Evolutionary conservation across 768 basidiomycete species (phyloP).

Genomic region (Imleria badia): DNA sequence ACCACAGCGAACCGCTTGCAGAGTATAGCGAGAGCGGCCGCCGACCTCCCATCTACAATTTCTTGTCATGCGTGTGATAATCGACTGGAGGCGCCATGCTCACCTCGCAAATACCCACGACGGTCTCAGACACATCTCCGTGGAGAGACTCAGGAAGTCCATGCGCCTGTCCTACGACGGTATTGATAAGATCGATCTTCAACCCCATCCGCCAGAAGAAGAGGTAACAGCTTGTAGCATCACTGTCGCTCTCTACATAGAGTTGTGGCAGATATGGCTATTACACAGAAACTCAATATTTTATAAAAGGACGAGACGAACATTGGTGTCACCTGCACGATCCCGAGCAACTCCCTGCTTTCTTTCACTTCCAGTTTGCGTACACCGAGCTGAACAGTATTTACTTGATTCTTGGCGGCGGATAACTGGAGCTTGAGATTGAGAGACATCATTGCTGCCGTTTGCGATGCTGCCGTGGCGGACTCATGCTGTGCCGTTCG

Average conservation of each 20-base stretch:
- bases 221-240: constrained; percentile 85
- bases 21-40: constrained; percentile 75
- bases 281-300: not conserved
- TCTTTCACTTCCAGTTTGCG: constrained; percentile 83
- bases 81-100: constrained; percentile 14
- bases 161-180: constrained; percentile 78
- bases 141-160: constrained; percentile 84
- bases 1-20: constrained; percentile 90
- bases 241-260: constrained; percentile 86
- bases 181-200: constrained; percentile 87
- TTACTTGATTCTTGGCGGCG: constrained; percentile 87
- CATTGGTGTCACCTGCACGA: constrained; percentile 64
- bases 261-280: constrained; percentile 90
- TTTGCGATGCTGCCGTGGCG: constrained; percentile 80
- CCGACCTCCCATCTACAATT: constrained; percentile 74
- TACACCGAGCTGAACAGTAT: constrained; percentile 86
- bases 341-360: constrained; percentile 72
- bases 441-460: constrained; percentile 90
- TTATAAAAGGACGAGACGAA: not conserved
- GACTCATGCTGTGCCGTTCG: constrained; percentile 83
- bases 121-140: constrained; percentile 73
- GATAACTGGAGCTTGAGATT: constrained; percentile 94
- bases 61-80: not conserved
- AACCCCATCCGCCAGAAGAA: constrained; percentile 88
- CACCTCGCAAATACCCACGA: constrained; percentile 96